Percentiles rank a stretch among this genome's conserved stretches.
Conservation (phyloP, 371 early-diverging fungal species). For the Saksenaea vasiformis region DNA sequence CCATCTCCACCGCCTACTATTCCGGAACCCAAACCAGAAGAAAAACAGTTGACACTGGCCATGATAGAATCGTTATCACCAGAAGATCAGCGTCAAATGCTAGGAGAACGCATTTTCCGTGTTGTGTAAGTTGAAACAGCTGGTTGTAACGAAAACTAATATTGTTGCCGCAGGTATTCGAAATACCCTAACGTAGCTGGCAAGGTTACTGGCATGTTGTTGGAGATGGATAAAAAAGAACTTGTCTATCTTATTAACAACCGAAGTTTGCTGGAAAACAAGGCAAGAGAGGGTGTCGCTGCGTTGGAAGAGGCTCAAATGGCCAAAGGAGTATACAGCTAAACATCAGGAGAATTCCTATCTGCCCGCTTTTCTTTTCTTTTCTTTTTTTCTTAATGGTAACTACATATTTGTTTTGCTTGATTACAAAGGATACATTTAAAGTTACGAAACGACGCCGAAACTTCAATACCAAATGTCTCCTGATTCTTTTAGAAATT, state of each 20-base stretch:
- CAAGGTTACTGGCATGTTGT: slow-evolving; percentile 97
- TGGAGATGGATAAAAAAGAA: slow-evolving; percentile 95
- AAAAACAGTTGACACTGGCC: slow-evolving; percentile 61
- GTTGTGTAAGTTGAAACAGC: slow-evolving; percentile 46
- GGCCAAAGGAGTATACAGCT: neutral
- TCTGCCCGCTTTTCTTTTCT: no score
- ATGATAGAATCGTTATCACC: slow-evolving; percentile 72
- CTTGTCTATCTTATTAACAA: slow-evolving; percentile 84
- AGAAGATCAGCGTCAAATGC: slow-evolving; percentile 88
- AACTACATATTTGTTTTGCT: no score
- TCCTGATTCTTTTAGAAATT: no score
- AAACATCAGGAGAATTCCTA: neutral
- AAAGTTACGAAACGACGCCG: no score
- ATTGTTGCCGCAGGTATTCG: slow-evolving; percentile 20
- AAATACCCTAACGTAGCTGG: slow-evolving; percentile 78
- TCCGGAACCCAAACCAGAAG: slow-evolving; percentile 13
- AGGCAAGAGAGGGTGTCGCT: slow-evolving; percentile 32
- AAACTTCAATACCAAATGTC: no score
- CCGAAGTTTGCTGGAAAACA: slow-evolving; percentile 59
- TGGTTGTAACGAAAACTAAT: neutral
- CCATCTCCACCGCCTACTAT: slow-evolving; percentile 2
- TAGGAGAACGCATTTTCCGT: slow-evolving; percentile 94
- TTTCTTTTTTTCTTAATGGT: no score
- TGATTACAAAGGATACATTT: no score
- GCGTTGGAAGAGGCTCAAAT: slow-evolving; percentile 22